phyloP scores from a whole-genome alignment of 2,329 filamentous ascomycete genomes.

The Coniochaeta sp. region DNA sequence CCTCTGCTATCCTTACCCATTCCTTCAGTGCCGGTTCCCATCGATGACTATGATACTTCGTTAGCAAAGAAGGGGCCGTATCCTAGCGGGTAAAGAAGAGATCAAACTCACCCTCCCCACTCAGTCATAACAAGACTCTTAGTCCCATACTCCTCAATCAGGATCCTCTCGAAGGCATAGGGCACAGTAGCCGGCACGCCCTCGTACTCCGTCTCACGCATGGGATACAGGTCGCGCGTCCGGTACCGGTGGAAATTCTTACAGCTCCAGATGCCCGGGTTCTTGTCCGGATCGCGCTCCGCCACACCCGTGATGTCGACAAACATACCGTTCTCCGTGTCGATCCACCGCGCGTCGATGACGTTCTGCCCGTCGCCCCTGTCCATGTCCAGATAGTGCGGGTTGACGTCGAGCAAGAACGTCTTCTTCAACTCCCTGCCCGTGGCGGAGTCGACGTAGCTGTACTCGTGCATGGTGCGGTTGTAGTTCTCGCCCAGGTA shows the following conservation, averaged over 20 bases:
- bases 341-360: constrained; percentile 81
- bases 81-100: not conserved
- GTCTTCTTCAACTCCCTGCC: constrained; percentile 26
- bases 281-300: constrained; percentile 51
- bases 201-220: constrained; percentile 68
- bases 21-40: constrained; percentile 52
- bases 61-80: constrained; percentile 6
- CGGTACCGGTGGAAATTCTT: constrained; percentile 73
- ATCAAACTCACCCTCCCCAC: constrained; percentile 49
- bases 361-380: constrained; percentile 66
- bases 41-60: constrained; percentile 38
- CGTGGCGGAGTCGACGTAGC: constrained; percentile 31
- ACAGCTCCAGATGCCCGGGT: constrained; percentile 65
- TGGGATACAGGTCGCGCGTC: constrained; percentile 65
- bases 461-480: constrained; percentile 56
- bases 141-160: constrained; percentile 58
- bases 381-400: constrained; percentile 53
- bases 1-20: constrained; percentile 41
- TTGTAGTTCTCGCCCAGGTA: constrained; percentile 62
- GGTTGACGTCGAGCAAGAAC: constrained; percentile 74
- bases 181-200: constrained; percentile 64
- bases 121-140: constrained; percentile 52
- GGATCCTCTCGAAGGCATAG: constrained; percentile 57
- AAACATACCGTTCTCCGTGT: constrained; percentile 67
- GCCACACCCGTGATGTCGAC: constrained; percentile 75